Evolutionary conservation across 2,329 filamentous ascomycete genomes (phyloP).

Genomic region (Acephala macrosclerotiorum): DNA sequence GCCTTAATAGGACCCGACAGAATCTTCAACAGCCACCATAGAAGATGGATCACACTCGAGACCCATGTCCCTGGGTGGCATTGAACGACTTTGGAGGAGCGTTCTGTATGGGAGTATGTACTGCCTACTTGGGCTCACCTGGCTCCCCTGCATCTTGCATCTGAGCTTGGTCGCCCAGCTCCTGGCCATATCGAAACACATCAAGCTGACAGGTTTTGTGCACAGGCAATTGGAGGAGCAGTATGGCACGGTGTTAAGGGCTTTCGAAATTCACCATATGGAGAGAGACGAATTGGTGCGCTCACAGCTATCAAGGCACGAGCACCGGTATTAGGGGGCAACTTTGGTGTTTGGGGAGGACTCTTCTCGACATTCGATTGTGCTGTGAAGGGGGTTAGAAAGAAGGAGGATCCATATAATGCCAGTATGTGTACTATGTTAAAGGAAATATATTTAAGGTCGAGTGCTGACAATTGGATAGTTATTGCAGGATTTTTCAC

Average conservation of each 20-base stretch:
- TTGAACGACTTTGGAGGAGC: constrained; percentile 98
- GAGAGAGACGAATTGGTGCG: constrained; percentile 93
- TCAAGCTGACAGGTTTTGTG: constrained; percentile 34
- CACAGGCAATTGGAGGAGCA: constrained; percentile 76
- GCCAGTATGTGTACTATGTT: constrained; percentile 63
- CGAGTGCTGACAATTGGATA: constrained; percentile 38
- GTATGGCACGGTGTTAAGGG: constrained; percentile 99
- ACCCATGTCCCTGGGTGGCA: constrained; percentile 96
- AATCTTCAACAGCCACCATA: constrained; percentile 35
- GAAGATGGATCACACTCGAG: constrained; percentile 91
- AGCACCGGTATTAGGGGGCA: constrained; percentile 93
- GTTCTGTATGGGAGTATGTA: constrained; percentile 91
- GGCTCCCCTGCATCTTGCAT: constrained; percentile 19
- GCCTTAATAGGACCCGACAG: constrained; percentile 8
- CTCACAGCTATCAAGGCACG: constrained; percentile 98
- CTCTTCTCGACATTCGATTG: constrained; percentile 97
- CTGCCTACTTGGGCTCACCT: constrained; percentile 19
- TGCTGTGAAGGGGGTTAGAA: constrained; percentile 89
- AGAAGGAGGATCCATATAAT: constrained; percentile 99
- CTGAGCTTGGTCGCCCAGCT: constrained; percentile 4
- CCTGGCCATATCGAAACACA: not conserved
- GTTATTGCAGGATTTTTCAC: constrained; percentile 97
- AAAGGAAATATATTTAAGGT: not conserved
- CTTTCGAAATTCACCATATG: constrained; percentile 87
- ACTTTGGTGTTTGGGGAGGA: constrained; percentile 98